phyloP scores from a whole-genome alignment of 306 rosid genomes.

The Quercus glauca region DNA sequence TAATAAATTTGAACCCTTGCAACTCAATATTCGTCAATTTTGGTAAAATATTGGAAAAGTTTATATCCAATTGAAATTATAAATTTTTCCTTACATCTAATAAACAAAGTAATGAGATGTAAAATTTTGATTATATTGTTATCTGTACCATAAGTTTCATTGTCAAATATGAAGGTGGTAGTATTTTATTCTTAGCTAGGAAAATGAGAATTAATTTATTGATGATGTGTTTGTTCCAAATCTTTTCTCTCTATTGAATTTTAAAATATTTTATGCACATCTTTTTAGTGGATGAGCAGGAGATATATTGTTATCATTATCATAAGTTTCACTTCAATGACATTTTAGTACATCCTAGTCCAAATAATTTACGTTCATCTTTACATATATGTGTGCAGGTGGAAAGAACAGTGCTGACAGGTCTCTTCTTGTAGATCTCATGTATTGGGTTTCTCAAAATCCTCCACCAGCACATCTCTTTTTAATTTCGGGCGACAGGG shows the following conservation, averaged over 20 bases:
- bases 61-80: background rate
- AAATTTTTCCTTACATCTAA: background rate
- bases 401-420: slow-evolving; percentile 82
- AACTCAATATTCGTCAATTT: background rate
- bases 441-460: slow-evolving; percentile 89
- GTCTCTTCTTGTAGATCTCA: slow-evolving; percentile 73
- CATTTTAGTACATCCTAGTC: background rate
- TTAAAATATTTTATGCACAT: background rate
- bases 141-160: background rate
- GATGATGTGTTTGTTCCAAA: background rate
- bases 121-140: background rate
- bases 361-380: background rate
- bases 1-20: background rate
- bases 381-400: slow-evolving; percentile 48
- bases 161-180: background rate
- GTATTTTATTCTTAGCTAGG: background rate
- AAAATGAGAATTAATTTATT: background rate
- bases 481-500: slow-evolving; percentile 74
- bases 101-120: background rate
- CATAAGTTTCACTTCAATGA: background rate
- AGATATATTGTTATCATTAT: background rate
- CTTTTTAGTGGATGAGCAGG: background rate
- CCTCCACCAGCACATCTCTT: slow-evolving; percentile 98
- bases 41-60: background rate
- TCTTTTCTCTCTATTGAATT: background rate